Conservation (phyloP, 768 basidiomycete species). For the Tricholoma flavovirens region DNA sequence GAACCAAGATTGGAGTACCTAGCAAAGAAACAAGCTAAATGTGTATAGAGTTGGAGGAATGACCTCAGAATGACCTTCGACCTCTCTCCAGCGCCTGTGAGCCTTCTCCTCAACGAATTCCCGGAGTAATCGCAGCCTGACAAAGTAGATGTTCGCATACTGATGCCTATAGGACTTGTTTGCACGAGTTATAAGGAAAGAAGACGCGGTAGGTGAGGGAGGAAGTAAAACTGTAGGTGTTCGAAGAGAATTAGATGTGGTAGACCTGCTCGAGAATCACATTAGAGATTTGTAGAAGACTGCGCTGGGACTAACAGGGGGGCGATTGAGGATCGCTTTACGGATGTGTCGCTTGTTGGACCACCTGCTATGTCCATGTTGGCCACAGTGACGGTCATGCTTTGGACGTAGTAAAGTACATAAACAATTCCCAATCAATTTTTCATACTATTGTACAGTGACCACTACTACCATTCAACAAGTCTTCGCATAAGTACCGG, state of each 20-base stretch:
- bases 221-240: conserved; percentile 34
- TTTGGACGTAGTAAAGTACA: too few species aligned
- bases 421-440: not conserved
- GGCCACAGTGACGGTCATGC: too few species aligned
- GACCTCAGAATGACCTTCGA: conserved; percentile 30
- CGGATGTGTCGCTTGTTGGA: not conserved
- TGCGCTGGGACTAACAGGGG: not conserved
- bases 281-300: not conserved
- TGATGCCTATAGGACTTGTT: conserved; percentile 51
- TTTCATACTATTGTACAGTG: not conserved
- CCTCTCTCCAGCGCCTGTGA: conserved; percentile 31
- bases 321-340: not conserved
- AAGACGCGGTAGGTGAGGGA: conserved; percentile 30
- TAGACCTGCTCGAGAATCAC: conserved; percentile 13
- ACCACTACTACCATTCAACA: conserved; percentile 36
- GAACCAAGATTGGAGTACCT: conserved; percentile 70
- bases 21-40: not conserved
- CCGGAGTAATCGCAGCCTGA: conserved; percentile 38
- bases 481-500: conserved; percentile 63
- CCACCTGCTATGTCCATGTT: not conserved
- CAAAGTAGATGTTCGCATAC: conserved; percentile 54
- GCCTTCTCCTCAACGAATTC: conserved; percentile 37
- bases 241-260: conserved; percentile 23
- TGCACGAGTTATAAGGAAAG: conserved; percentile 36
- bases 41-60: not conserved